Evolutionary conservation across 768 basidiomycete species (phyloP).

Genomic region (Phanerochaete carnosa): DNA sequence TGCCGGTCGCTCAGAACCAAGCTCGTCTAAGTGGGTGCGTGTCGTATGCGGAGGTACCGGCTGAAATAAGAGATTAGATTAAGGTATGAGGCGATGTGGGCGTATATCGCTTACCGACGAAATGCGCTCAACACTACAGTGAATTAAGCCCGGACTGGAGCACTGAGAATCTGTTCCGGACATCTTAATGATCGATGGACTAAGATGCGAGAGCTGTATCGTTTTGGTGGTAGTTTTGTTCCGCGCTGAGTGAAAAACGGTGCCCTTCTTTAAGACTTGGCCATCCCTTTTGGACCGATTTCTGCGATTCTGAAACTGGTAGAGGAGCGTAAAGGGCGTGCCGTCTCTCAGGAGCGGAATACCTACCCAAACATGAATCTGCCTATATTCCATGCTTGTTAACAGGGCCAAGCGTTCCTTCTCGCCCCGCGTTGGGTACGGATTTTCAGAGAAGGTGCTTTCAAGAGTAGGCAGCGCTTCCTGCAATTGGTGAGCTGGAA

Average conservation of each 20-base stretch:
- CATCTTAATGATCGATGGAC: no score
- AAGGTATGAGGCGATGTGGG: no score
- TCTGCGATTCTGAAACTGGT: conserved; percentile 25
- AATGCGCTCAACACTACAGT: no score
- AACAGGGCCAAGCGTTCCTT: conserved; percentile 17
- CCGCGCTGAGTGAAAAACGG: neutral
- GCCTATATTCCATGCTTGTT: conserved; percentile 19
- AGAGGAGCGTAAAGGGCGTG: neutral
- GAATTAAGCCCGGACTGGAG: no score
- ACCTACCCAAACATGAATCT: conserved; percentile 27
- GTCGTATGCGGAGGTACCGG: no score
- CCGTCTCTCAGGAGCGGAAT: neutral
- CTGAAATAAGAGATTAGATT: no score
- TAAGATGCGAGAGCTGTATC: no score
- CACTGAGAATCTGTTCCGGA: no score
- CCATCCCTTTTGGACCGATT: conserved; percentile 15
- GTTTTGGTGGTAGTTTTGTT: neutral
- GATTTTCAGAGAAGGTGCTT: conserved; percentile 15
- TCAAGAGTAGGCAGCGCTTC: conserved; percentile 17
- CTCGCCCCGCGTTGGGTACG: conserved; percentile 19
- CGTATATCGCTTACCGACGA: no score
- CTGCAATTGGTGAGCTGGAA: no score
- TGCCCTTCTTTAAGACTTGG: neutral
- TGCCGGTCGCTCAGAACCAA: neutral
- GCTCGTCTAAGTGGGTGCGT: no score